Percentiles rank a stretch among this genome's conserved stretches.
These are phyloP conservation scores for Leccinum griseonigrum DNA, from an alignment of 1,284 basidiomycete genomes.

Conservation along the genomic window DNA sequence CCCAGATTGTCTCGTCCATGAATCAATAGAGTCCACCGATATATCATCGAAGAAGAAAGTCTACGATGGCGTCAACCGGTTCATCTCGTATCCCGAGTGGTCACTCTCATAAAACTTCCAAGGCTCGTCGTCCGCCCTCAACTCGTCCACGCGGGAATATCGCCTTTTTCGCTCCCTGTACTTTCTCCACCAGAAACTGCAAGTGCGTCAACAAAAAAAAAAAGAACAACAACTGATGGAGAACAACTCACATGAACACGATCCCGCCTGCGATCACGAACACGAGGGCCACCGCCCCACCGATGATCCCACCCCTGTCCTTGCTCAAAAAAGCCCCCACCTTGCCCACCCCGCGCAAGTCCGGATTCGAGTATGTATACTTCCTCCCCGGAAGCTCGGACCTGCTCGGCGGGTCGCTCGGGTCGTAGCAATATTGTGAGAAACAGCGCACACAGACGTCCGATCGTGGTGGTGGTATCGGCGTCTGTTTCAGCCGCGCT, in stretches of 20 bases:
- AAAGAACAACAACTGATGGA: background rate
- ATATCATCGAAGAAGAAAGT: background rate
- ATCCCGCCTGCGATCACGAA: constrained; percentile 18
- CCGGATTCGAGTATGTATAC: constrained; percentile 24
- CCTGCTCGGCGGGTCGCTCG: constrained; percentile 25
- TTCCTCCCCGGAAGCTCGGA: constrained; percentile 20
- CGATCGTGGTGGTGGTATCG: constrained; percentile 21
- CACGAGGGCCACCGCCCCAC: constrained; percentile 15
- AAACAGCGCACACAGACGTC: constrained; percentile 30
- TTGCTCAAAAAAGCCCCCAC: constrained; percentile 21
- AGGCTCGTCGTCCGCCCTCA: constrained; percentile 32
- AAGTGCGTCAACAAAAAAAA: constrained; percentile 1
- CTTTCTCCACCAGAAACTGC: constrained; percentile 33
- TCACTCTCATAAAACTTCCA: constrained; percentile 29
- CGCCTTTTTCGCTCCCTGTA: constrained; percentile 19
- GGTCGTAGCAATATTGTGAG: constrained; percentile 36
- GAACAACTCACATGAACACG: constrained; percentile 26
- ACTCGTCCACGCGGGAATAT: constrained; percentile 27
- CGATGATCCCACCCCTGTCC: constrained; percentile 26
- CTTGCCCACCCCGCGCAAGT: constrained; percentile 20
- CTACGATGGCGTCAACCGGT: constrained; percentile 10
- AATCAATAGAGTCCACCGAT: background rate
- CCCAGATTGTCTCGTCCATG: background rate
- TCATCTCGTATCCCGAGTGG: constrained; percentile 14
- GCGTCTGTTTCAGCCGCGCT: constrained; percentile 29